Percentiles rank a stretch among this genome's conserved stretches.
Conservation (phyloP, 208 protist genomes). For the Crithidia fasciculata region DNA sequence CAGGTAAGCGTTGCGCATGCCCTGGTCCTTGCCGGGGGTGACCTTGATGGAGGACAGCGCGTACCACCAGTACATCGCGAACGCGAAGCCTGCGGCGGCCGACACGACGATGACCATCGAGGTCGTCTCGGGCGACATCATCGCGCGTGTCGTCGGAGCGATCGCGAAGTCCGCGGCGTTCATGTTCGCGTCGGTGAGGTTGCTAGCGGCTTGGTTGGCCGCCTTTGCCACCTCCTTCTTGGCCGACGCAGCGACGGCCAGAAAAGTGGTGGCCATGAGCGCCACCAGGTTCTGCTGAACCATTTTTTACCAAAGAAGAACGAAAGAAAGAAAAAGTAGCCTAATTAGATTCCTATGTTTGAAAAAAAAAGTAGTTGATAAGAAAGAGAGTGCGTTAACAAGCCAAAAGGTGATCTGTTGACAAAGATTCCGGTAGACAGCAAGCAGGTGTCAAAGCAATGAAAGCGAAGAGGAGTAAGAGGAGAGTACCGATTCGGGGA, state of each 20-base stretch:
- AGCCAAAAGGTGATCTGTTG: too few species aligned
- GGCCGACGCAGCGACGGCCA: constrained; percentile 6
- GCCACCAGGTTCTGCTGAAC: background rate
- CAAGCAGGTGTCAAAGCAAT: background rate
- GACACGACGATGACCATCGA: constrained; percentile 63
- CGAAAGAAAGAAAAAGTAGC: constrained; percentile 15
- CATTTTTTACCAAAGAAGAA: constrained; percentile 10
- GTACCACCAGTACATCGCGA: constrained; percentile 89
- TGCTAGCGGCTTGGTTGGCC: background rate
- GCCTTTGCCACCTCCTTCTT: background rate
- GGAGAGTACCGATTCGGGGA: background rate
- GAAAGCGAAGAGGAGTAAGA: constrained; percentile 17
- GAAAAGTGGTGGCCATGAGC: constrained; percentile 2
- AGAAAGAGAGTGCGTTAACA: constrained; percentile 1
- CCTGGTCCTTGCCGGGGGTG: constrained; percentile 62
- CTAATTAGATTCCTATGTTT: background rate
- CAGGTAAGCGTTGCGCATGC: constrained; percentile 69
- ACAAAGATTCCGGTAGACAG: too few species aligned
- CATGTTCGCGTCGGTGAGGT: background rate
- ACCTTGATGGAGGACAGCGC: constrained; percentile 62
- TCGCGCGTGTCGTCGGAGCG: background rate
- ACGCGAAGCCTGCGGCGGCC: constrained; percentile 64
- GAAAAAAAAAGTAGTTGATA: background rate
- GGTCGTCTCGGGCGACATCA: constrained; percentile 42
- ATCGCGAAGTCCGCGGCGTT: constrained; percentile 8